phyloP scores from a whole-genome alignment of 2,329 filamentous ascomycete species.

The Phialophora verrucosa region DNA sequence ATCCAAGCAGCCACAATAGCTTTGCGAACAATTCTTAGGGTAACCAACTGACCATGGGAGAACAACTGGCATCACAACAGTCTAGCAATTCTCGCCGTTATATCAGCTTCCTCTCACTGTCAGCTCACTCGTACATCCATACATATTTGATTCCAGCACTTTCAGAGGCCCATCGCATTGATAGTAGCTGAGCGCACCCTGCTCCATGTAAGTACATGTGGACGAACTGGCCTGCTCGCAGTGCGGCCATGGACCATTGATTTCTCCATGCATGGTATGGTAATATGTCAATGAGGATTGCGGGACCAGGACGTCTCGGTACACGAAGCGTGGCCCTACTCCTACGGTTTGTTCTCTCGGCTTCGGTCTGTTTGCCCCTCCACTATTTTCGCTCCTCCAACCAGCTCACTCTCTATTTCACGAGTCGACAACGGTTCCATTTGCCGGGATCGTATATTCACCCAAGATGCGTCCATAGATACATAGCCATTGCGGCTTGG shows the following conservation, averaged over 20 bases:
- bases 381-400: not conserved
- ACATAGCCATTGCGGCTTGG: not conserved
- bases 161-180: too few relatives aligned
- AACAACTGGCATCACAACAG: not conserved
- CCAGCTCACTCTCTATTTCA: not conserved
- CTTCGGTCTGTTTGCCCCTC: not conserved
- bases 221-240: not conserved
- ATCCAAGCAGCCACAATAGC: not conserved
- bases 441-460: conserved; percentile 21
- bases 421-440: conserved; percentile 15
- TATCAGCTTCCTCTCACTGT: not conserved
- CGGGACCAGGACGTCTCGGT: too few relatives aligned
- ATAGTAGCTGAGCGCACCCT: not conserved
- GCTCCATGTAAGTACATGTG: not conserved
- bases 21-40: not conserved
- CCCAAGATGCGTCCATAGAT: conserved; percentile 18
- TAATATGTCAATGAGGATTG: not conserved
- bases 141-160: too few relatives aligned
- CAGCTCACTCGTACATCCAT: not conserved
- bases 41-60: not conserved
- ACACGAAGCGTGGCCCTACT: not conserved
- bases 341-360: not conserved
- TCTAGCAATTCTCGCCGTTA: not conserved
- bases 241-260: not conserved
- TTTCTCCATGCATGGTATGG: not conserved